A percentile compares a stretch with the other conserved stretches of the same genome.
Evolutionary conservation across 495 filamentous ascomycete species (phyloP).

Genomic region (Niebla homalea): DNA sequence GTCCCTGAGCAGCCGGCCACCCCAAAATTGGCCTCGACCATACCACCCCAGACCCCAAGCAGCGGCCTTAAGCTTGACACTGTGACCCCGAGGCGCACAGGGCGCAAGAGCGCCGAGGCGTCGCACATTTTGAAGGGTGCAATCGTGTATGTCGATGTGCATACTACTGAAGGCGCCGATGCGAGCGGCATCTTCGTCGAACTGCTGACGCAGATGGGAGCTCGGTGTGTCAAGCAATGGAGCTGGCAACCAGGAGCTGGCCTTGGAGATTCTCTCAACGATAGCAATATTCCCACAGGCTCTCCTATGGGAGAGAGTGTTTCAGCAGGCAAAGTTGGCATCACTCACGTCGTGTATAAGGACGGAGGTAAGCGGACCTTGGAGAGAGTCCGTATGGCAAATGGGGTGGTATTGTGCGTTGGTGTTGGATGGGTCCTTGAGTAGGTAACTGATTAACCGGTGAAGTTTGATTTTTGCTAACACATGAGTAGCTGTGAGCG

Average conservation of each 20-base stretch:
- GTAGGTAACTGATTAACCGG: constrained; percentile 34
- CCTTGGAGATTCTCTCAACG: constrained; percentile 12
- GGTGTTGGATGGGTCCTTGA: constrained; percentile 82
- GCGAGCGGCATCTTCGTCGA: constrained; percentile 75
- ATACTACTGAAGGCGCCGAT: constrained; percentile 76
- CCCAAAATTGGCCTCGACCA: constrained; percentile 5
- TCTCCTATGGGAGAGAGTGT: constrained; percentile 12
- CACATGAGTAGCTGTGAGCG: constrained; percentile 51
- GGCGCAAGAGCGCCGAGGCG: constrained; percentile 34
- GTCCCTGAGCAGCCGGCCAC: constrained; percentile 6
- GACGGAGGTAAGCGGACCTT: constrained; percentile 78
- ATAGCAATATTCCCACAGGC: neutral
- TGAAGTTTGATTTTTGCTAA: constrained; percentile 13
- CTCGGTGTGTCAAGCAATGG: constrained; percentile 73
- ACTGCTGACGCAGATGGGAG: constrained; percentile 72
- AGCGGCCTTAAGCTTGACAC: constrained; percentile 32
- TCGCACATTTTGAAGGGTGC: constrained; percentile 50
- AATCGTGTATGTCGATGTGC: constrained; percentile 86
- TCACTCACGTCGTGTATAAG: constrained; percentile 94
- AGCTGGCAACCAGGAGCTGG: constrained; percentile 57
- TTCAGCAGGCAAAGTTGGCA: constrained; percentile 49
- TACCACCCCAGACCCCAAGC: constrained; percentile 12
- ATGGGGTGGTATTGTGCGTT: constrained; percentile 68
- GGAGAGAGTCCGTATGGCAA: constrained; percentile 67
- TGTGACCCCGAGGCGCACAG: constrained; percentile 42